These are phyloP conservation scores for Scutellaria barbata DNA, from an alignment of 257 asterid species.

Conservation along the genomic window DNA sequence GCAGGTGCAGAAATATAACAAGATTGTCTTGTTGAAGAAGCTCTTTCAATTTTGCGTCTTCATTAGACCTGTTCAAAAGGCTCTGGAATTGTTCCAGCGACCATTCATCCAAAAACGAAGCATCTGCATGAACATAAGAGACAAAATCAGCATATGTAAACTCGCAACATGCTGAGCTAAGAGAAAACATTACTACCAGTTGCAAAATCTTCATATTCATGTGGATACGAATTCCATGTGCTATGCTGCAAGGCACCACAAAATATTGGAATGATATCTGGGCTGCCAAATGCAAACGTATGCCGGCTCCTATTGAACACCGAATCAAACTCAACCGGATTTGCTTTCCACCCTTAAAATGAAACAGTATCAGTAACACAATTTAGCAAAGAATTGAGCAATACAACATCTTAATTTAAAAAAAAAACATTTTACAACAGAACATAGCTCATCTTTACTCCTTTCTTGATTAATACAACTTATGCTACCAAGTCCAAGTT, in stretches of 20 bases:
- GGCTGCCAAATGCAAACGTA: slow-evolving; percentile 93
- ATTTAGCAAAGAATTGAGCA: slow-evolving; percentile 20
- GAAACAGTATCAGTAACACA: slow-evolving; percentile 32
- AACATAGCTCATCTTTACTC: neutral
- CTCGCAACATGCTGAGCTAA: slow-evolving; percentile 13
- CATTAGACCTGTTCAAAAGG: slow-evolving; percentile 79
- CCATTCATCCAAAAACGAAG: slow-evolving; percentile 98
- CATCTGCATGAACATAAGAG: slow-evolving; percentile 69
- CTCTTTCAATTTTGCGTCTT: slow-evolving; percentile 71
- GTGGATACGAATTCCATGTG: slow-evolving; percentile 89
- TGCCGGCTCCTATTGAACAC: slow-evolving; percentile 93
- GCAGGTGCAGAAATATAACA: slow-evolving; percentile 84
- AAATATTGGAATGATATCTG: slow-evolving; percentile 89
- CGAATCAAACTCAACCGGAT: slow-evolving; percentile 98
- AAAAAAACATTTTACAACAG: neutral
- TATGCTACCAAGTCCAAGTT: slow-evolving; percentile 16
- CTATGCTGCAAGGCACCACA: slow-evolving; percentile 87
- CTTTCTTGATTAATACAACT: slow-evolving; percentile 4
- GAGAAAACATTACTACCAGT: slow-evolving; percentile 63
- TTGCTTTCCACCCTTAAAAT: slow-evolving; percentile 89
- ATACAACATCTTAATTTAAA: neutral
- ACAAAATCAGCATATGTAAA: slow-evolving; percentile 34
- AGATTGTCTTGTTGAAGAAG: slow-evolving; percentile 89
- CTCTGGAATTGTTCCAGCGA: slow-evolving; percentile 81
- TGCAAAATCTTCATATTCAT: slow-evolving; percentile 94